A percentile compares a stretch with the other conserved stretches of the same genome.
Conservation (phyloP, 2,329 filamentous ascomycete species). For the Ascochyta pisi region DNA sequence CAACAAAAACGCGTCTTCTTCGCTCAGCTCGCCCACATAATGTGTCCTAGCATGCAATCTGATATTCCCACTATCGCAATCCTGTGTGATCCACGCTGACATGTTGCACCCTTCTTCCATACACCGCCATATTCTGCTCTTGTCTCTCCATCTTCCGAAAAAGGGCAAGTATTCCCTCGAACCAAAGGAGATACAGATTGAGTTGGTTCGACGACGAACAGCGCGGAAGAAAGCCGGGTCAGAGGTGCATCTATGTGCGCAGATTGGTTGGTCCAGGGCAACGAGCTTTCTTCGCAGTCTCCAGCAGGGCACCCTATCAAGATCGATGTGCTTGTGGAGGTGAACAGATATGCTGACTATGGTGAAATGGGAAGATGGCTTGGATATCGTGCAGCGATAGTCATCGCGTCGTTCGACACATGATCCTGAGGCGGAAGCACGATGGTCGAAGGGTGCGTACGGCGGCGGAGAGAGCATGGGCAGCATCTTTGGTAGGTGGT, state of each 20-base stretch:
- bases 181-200: slow-evolving; percentile 9
- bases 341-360: slow-evolving; percentile 6
- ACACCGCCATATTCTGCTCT: slow-evolving; percentile 8
- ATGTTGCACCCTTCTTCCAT: slow-evolving; percentile 8
- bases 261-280: slow-evolving; percentile 17
- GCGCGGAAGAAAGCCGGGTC: slow-evolving; percentile 14
- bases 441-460: not conserved
- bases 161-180: slow-evolving; percentile 12
- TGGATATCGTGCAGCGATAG: slow-evolving; percentile 13
- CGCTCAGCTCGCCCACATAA: slow-evolving; percentile 2
- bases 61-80: slow-evolving; percentile 8
- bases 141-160: slow-evolving; percentile 6
- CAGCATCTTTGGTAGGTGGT: not conserved
- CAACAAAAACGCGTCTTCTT: not conserved
- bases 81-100: slow-evolving; percentile 10
- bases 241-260: slow-evolving; percentile 8
- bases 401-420: slow-evolving; percentile 1
- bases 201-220: slow-evolving; percentile 9
- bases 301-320: slow-evolving; percentile 12
- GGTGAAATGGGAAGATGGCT: not conserved
- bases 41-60: slow-evolving; percentile 8
- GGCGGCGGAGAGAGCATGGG: slow-evolving; percentile 6
- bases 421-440: not conserved
- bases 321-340: slow-evolving; percentile 9
- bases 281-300: slow-evolving; percentile 9